Evolutionary conservation across 495 filamentous ascomycete genomes (phyloP), one percentile per base, ranked within the genome.

Genomic region (Extremus antarcticus): DNA sequence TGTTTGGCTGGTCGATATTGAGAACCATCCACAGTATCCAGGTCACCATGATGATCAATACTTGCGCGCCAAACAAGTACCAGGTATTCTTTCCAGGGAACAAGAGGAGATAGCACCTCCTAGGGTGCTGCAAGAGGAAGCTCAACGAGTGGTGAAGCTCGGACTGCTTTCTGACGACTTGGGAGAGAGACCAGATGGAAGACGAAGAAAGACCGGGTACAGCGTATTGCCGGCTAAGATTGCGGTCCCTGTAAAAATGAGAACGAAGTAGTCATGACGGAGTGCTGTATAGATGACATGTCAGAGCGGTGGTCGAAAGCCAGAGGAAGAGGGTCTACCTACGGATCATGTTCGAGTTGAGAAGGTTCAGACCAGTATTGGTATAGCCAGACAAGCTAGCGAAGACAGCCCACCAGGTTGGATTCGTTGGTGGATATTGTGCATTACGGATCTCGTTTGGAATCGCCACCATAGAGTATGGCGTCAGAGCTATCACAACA

Each of bases 111-210:
- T 29, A 55, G 25, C 53, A 55, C 9, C 53, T 9, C 3, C 53
- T 47, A 32, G 53, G 53, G 43, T 55, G 53, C 43, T 55, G 53
- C 3, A 55, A 45, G 2, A 55, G 23, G 47, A 55, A 55, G 23
- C 20, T n/a, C 16, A 55, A 35, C 10, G 53, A 50, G 16, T 55
- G 23, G 23, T 50, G 53, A 48, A 50, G 41, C 25, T 50, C n/a
- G 3, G 43, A 25, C 15, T 55, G 20, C n/a, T 48, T 24, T 10
- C 43, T 41, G 4, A 55, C 25, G 16, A 50, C 19, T 23, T 32
- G 25, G 2, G 38, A 46, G 4, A 55, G 19, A 2, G 29, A 2
- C 53, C 53, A 55, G n/a, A 55, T 20, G 16, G 10, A 39, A 48
- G 43, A 11, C 53, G 11, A 8, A 55, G 41, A 35, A 55, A 55